These are phyloP conservation scores for Glutinoglossum americanum DNA, from an alignment of 495 filamentous ascomycete species.

Conservation along the genomic window DNA sequence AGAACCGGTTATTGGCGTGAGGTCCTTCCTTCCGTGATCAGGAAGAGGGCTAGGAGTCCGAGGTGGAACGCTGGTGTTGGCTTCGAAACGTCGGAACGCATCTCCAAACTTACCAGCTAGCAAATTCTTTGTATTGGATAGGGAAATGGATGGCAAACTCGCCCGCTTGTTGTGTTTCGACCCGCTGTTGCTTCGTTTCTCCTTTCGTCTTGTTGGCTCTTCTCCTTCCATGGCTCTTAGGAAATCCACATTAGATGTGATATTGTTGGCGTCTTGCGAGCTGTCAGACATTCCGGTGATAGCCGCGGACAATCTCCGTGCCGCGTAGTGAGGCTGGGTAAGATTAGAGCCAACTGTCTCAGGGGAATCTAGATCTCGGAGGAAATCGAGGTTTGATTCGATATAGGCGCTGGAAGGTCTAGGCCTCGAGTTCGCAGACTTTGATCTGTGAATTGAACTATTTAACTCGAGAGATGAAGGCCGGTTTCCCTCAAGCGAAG, in stretches of 20 bases:
- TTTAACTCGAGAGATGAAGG: slow-evolving; percentile 38
- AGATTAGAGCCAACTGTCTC: background rate
- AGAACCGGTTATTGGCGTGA: slow-evolving; percentile 56
- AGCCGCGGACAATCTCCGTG: slow-evolving; percentile 17
- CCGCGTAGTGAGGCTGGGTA: background rate
- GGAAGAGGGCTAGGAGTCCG: slow-evolving; percentile 31
- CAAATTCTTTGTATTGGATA: slow-evolving; percentile 62
- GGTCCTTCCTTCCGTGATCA: slow-evolving; percentile 21
- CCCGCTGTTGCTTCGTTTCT: slow-evolving; percentile 40
- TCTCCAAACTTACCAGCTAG: slow-evolving; percentile 84
- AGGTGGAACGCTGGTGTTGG: slow-evolving; percentile 26
- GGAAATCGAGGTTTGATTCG: slow-evolving; percentile 52
- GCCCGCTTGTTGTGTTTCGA: slow-evolving; percentile 58
- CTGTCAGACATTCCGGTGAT: slow-evolving; percentile 20
- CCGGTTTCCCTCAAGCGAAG: slow-evolving; percentile 56
- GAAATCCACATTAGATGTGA: slow-evolving; percentile 76
- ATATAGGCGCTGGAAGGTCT: slow-evolving; percentile 59
- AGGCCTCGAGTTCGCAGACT: slow-evolving; percentile 38
- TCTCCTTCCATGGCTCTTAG: slow-evolving; percentile 59
- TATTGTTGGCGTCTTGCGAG: slow-evolving; percentile 39
- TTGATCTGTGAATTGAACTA: slow-evolving; percentile 34
- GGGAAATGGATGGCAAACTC: slow-evolving; percentile 56
- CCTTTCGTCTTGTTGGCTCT: slow-evolving; percentile 39
- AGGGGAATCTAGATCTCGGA: slow-evolving; percentile 37
- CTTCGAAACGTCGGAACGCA: slow-evolving; percentile 84